Evolutionary conservation across 306 rosid genomes (phyloP).

Genomic region (Prinsepia uniflora): DNA sequence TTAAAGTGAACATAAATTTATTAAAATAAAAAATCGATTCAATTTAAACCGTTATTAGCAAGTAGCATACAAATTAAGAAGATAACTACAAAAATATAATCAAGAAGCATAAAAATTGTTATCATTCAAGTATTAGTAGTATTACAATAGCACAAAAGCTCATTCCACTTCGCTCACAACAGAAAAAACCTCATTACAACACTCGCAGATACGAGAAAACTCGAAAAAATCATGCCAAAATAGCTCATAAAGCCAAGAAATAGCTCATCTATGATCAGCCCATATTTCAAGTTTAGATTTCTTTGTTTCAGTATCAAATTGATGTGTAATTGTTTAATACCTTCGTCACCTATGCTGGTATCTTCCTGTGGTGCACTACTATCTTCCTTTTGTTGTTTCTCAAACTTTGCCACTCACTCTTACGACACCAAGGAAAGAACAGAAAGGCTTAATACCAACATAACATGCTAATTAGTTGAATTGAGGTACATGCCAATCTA

Average conservation of each 20-base stretch:
- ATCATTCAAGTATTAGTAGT: too few species aligned
- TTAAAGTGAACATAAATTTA: too few species aligned
- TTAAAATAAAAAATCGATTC: too few species aligned
- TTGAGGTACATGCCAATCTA: background rate
- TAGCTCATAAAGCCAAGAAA: background rate
- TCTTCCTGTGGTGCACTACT: constrained; percentile 48
- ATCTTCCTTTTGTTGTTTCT: too few species aligned
- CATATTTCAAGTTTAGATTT: background rate
- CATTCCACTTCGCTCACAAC: too few species aligned
- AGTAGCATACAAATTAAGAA: too few species aligned
- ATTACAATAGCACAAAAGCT: too few species aligned
- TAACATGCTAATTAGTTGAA: constrained; percentile 9
- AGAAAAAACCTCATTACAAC: too few species aligned
- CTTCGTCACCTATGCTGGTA: constrained; percentile 55
- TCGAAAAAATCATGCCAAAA: background rate
- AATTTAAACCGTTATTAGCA: too few species aligned
- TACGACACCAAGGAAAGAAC: constrained; percentile 23
- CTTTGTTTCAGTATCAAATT: background rate
- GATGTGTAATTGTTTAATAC: constrained; percentile 34
- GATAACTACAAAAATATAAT: too few species aligned
- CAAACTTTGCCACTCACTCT: constrained; percentile 87
- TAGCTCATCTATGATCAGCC: background rate
- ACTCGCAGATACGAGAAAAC: too few species aligned
- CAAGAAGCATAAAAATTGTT: too few species aligned
- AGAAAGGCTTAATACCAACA: constrained; percentile 8